Conservation (phyloP, 805 yeast genomes). For the Metschnikowia drakensbergensis region DNA sequence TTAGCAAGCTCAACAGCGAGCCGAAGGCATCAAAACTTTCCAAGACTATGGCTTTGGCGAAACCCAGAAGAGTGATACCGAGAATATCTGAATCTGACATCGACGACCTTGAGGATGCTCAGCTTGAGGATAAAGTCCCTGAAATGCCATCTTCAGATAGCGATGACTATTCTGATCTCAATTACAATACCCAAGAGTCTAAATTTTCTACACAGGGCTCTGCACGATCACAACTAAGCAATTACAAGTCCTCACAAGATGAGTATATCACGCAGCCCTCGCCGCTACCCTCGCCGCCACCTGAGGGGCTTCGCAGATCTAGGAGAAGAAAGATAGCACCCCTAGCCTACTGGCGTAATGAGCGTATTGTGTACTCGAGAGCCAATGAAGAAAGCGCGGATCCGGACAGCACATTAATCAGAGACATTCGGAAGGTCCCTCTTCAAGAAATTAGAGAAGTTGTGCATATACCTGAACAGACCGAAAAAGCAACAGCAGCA, state of each 20-base stretch:
- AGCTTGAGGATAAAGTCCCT: background rate
- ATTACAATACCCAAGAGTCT: conserved; percentile 1
- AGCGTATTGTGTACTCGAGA: conserved; percentile 56
- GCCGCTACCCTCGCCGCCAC: conserved; percentile 43
- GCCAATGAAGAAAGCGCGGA: conserved; percentile 34
- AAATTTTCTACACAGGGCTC: conserved; percentile 2
- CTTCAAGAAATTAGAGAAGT: conserved; percentile 59
- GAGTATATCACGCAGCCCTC: conserved; percentile 21
- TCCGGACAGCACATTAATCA: conserved; percentile 39
- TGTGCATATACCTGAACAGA: conserved; percentile 43
- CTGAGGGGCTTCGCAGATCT: conserved; percentile 57
- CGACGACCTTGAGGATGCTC: background rate
- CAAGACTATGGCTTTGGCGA: conserved; percentile 1
- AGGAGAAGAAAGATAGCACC: conserved; percentile 65
- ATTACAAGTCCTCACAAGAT: conserved; percentile 1
- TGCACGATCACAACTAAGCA: background rate
- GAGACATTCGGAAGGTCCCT: conserved; percentile 36
- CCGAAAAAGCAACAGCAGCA: background rate
- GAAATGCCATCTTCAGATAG: conserved; percentile 1
- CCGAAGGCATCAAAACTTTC: background rate
- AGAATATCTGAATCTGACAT: background rate
- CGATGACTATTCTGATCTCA: conserved; percentile 3
- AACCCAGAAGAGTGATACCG: background rate
- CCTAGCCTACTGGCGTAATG: conserved; percentile 82
- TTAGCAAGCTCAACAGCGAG: background rate